Evolutionary conservation across 139 green algal genomes (phyloP), one percentile per base, ranked within the genome.

Genomic region (Picochlorum sp.): DNA sequence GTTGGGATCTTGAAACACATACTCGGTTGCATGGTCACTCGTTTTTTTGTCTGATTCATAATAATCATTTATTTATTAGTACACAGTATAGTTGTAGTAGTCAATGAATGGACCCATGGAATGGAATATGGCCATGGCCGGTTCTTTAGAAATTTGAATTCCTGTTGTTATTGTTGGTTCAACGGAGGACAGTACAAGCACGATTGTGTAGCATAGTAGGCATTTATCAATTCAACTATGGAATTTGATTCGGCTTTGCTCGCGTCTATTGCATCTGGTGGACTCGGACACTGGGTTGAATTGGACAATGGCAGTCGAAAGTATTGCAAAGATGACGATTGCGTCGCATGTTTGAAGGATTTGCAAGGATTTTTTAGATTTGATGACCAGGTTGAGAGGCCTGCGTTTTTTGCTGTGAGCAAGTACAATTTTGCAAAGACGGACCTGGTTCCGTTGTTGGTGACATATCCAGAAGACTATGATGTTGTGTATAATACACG

Each of bases 281-380:
- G 85, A 18, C 66, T 95, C 30, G 88, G 88, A 6, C 47, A 47
- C 9, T 83, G 66, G 61, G 63, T 76, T 57, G 23, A 79, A 13
- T 59, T 79, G 20, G 34, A 62, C 0, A 41, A 66, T 21, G 73
- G 74, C 0, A 62, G 57, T n/a, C 51, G 64, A 6, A 65, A 78
- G 0, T 94, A 89, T 50, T 51, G 65, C 2, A 88, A 88, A 49
- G 79, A 83, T 58, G 73, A 84, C 4, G 87, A 95, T 49, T 94
- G 85, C 61, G 1, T 89, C 96, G 90, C 75, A 1, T 95, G 83
- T 60, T 60, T 97, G 41, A 86, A 86, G 62, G 88, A 96, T 64
- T 64, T 97, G 56, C 86, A 95, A 77, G 73, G 90, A 52, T 95
- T 96, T 58, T 68, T 97, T 57, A 76, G 91, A 3, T 64, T 83